Base-by-base conservation (phyloP, 768 basidiomycete species). In the Termitomyces heimii region DNA sequence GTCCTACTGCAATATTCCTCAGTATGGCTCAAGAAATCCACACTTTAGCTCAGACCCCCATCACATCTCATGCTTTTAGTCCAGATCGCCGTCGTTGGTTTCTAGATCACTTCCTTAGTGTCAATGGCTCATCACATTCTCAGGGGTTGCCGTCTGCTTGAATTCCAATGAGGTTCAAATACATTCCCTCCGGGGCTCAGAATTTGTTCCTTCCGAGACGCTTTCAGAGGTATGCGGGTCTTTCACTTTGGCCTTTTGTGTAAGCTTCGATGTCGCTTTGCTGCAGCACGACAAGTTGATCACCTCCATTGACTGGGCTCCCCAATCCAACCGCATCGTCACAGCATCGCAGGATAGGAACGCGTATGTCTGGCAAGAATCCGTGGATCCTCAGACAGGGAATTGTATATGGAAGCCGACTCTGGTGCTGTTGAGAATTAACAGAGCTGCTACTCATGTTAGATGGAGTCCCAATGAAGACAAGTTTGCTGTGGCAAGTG, bases 321-420 rank as follows among this genome's bases (percentile, higher is more conserved):
- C 95, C 18, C 83, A 83, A 63, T 94, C 97, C 47, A 98, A 98
- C 74, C 89, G 92, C 45, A 96, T 99, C 73, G 96, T 99, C 26
- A 98, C 97, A 13, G 92, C 94, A 64, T 96, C 95, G n/a, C 96
- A 99, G 70, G 97, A 99, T 69, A 80, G 97, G 54, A 99, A 99
- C 69, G 96, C 97, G 37, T 99, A 99, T 67, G 97, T 99, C 32
- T 99, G 97, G 97, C 88, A 92, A 54, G 86, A 89, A 68, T 82
- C 82, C 9, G 77, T 82, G 29, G 89, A 94, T 64, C 77, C 85
- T 1, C 76, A 79, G 57, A 89, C 90, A 0, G 92, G 92, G 6
- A 80, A 77, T 45, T 68, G 79, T 52, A 66, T 82, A 54, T 99
- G 97, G 97, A 94, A 95, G 73, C 97, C 97, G 3, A 96, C 94